Evolutionary conservation across 164 flowering plant species (phyloP).

Genomic region (Buxus sempervirens): DNA sequence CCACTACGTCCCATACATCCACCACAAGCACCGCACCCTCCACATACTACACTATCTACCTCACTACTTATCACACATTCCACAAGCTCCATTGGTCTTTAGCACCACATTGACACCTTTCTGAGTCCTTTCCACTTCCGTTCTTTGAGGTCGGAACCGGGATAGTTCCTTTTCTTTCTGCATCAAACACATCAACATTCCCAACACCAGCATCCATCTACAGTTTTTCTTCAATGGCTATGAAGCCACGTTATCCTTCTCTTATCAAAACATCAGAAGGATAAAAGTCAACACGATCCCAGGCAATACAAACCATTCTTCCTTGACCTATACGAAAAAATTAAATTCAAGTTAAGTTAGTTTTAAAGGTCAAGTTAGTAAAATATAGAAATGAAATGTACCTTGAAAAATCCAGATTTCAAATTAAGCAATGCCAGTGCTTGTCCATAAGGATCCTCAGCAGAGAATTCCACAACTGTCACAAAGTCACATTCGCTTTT

Average conservation of each 20-base stretch:
- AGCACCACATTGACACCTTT: constrained; percentile 4
- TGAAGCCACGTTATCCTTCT: constrained; percentile 38
- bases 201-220: constrained; percentile 12
- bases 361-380: background rate
- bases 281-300: constrained; percentile 48
- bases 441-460: constrained; percentile 71
- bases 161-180: constrained; percentile 9
- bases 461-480: constrained; percentile 71
- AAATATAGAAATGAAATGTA: constrained; percentile 15
- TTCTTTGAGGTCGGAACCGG: constrained; percentile 5
- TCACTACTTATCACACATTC: constrained; percentile 24
- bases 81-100: constrained; percentile 22
- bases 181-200: constrained; percentile 9
- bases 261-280: constrained; percentile 43
- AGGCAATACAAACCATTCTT: constrained; percentile 67
- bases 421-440: constrained; percentile 73
- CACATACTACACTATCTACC: constrained; percentile 26
- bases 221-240: constrained; percentile 14
- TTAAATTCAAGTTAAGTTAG: background rate
- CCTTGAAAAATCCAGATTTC: constrained; percentile 63
- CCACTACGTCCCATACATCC: constrained; percentile 27
- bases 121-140: constrained; percentile 11
- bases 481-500: constrained; percentile 52
- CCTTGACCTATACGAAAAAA: constrained; percentile 44
- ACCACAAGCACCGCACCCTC: constrained; percentile 20